Evolutionary conservation across 1,284 basidiomycete genomes (phyloP).

Genomic region (Phenoliferia sp.): DNA sequence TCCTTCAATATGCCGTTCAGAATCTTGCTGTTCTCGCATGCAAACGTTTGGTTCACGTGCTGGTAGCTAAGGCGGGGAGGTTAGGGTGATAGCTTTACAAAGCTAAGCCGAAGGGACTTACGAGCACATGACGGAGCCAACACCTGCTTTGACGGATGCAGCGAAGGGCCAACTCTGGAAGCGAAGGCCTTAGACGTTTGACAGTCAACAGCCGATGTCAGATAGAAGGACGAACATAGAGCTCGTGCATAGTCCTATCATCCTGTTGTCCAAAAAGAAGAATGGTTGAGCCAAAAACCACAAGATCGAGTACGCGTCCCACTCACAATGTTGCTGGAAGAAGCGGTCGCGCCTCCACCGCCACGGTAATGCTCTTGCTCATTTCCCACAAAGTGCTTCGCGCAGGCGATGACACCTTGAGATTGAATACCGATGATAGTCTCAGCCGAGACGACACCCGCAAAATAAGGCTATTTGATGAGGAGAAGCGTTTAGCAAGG

Average conservation of each 20-base stretch:
- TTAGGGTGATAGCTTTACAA: background rate
- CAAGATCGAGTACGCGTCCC: no score
- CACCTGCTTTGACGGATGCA: slow-evolving; percentile 65
- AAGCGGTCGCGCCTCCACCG: background rate
- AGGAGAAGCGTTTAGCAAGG: background rate
- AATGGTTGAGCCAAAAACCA: no score
- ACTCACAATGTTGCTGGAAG: background rate
- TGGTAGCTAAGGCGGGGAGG: background rate
- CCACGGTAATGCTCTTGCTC: slow-evolving; percentile 55
- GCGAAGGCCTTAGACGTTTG: no score
- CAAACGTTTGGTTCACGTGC: slow-evolving; percentile 54
- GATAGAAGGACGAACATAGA: slow-evolving; percentile 32
- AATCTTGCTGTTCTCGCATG: slow-evolving; percentile 63
- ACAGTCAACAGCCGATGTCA: no score
- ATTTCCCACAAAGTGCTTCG: slow-evolving; percentile 51
- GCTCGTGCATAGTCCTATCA: slow-evolving; percentile 57
- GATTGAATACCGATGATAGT: slow-evolving; percentile 56
- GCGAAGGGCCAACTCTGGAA: slow-evolving; percentile 1
- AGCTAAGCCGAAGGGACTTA: background rate
- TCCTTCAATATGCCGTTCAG: slow-evolving; percentile 67
- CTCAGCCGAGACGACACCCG: slow-evolving; percentile 65
- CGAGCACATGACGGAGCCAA: slow-evolving; percentile 72
- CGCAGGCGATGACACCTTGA: background rate
- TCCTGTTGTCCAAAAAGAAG: slow-evolving; percentile 42
- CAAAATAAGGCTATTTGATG: slow-evolving; percentile 60